Evolutionary conservation across 176 grass and related monocot species (phyloP), one percentile per base, ranked within the genome.

Genomic region (Zoysia pacifica): DNA sequence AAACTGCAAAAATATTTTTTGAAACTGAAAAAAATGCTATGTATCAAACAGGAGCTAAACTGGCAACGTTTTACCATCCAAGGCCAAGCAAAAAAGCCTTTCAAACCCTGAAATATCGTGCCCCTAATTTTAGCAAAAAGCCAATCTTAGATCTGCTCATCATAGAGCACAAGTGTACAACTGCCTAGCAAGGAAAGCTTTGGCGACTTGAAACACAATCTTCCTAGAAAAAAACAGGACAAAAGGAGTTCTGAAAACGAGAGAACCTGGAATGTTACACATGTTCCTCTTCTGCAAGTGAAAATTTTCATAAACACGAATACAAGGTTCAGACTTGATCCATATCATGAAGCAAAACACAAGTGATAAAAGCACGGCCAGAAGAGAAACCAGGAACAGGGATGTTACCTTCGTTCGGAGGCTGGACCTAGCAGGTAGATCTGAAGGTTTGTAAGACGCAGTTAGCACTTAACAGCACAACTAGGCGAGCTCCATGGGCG

Each of bases 401-500:
- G 18, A 50, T 56, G 43, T 74, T 80, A 88, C 81, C 87, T 77
- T 76, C 65, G 56, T 9, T 69, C 47, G 48, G 73, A 65, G 62
- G 37, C 79, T 4, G 51, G 12, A 9, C 1, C 48, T 6, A 43
- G 18, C 16, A 50, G 36, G 42, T 16, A 79, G 90, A 92, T 89
- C 86, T 92, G 79, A 45, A 74, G 79, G 69, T 74, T 38, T 76
- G 4, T 37, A 39, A 58, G 13, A 8, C 47, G 53, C 79, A 75
- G 58, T 14, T 5, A 48, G 63, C n/a, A 42, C 53, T 79, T 8
- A 66, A 71, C 70, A 64, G 54, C 8, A 52, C n/a, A 67, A 68
- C 87, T 89, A 91, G 45, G 82, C 90, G 1, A 82, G 66, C 86
- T 80, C 82, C 79, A 86, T 75, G 65, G 76, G 59, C 59, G 59